Evolutionary conservation across 305 asterid species (phyloP).

Genomic region (Rubia occidens): DNA sequence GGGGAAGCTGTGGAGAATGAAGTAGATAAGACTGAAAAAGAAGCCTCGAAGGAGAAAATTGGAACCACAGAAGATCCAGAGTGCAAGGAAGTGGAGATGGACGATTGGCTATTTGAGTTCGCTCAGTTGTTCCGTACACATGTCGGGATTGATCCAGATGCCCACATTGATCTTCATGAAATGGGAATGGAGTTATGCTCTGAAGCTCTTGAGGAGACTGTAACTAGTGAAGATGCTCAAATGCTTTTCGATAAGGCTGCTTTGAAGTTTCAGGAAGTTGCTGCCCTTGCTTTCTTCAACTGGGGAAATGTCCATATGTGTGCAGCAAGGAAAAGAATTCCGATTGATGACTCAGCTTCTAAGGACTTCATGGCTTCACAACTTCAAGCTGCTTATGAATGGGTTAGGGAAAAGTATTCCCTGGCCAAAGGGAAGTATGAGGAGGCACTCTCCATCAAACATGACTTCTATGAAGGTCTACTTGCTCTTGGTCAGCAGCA

Average conservation of each 20-base stretch:
- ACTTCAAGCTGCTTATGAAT: constrained; percentile 73
- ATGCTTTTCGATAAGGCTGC: constrained; percentile 75
- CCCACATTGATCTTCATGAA: constrained; percentile 90
- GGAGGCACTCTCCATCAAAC: constrained; percentile 65
- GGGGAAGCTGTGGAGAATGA: constrained; percentile 41
- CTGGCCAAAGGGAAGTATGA: constrained; percentile 74
- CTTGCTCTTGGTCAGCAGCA: constrained; percentile 95
- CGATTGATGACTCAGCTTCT: constrained; percentile 68
- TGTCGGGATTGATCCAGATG: constrained; percentile 88
- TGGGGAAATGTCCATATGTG: constrained; percentile 99
- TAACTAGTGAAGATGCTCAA: constrained; percentile 84
- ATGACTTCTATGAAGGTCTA: constrained; percentile 81
- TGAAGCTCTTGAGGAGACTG: constrained; percentile 88
- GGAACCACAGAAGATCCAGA: constrained; percentile 49
- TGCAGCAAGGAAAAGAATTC: constrained; percentile 90
- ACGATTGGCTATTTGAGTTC: constrained; percentile 94
- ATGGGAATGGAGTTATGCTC: constrained; percentile 97
- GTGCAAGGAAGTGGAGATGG: constrained; percentile 91
- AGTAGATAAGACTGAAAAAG: constrained; percentile 37
- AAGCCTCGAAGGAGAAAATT: constrained; percentile 32
- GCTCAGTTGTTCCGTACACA: constrained; percentile 88
- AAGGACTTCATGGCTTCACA: constrained; percentile 58
- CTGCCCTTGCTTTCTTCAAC: constrained; percentile 85
- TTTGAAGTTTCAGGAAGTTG: constrained; percentile 83
- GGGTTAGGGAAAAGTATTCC: constrained; percentile 75